Conservation (phyloP, 1,139 yeast species). For the Candida mesenterica region DNA sequence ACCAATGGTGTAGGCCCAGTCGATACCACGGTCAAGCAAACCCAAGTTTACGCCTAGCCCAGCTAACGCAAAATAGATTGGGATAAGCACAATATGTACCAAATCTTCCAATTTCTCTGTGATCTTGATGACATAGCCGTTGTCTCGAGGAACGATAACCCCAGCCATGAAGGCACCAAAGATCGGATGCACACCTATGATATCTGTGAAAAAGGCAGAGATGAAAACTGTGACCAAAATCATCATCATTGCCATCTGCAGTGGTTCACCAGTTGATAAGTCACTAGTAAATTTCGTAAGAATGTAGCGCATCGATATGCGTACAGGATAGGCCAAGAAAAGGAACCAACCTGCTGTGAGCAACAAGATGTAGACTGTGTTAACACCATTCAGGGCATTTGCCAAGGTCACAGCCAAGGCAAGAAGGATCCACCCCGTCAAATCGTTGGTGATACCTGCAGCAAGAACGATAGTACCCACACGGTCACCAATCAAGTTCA, state of each 20-base stretch:
- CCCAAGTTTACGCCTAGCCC: conserved; percentile 72
- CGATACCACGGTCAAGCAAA: conserved; percentile 57
- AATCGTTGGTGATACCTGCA: conserved; percentile 78
- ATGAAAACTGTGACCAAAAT: conserved; percentile 56
- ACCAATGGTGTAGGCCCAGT: conserved; percentile 76
- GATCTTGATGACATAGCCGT: conserved; percentile 64
- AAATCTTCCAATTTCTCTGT: conserved; percentile 77
- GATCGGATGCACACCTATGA: conserved; percentile 78
- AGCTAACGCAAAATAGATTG: conserved; percentile 75
- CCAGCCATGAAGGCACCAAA: conserved; percentile 84
- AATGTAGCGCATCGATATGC: conserved; percentile 44
- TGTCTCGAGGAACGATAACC: conserved; percentile 72
- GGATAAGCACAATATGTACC: conserved; percentile 66
- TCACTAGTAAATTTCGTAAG: conserved; percentile 47
- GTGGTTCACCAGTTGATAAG: conserved; percentile 57
- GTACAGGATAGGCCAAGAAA: conserved; percentile 55
- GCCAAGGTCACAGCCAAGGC: conserved; percentile 76
- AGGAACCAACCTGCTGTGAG: conserved; percentile 68
- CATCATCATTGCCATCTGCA: conserved; percentile 58
- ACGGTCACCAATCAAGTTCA: conserved; percentile 65
- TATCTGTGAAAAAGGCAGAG: conserved; percentile 76
- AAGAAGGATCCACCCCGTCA: conserved; percentile 77
- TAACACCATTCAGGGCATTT: conserved; percentile 64
- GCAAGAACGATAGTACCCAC: conserved; percentile 79
- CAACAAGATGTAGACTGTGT: conserved; percentile 65